Evolutionary conservation across 139 green algal species (phyloP), one percentile per base, ranked within the genome.

Genomic region (Micromonas commoda): DNA sequence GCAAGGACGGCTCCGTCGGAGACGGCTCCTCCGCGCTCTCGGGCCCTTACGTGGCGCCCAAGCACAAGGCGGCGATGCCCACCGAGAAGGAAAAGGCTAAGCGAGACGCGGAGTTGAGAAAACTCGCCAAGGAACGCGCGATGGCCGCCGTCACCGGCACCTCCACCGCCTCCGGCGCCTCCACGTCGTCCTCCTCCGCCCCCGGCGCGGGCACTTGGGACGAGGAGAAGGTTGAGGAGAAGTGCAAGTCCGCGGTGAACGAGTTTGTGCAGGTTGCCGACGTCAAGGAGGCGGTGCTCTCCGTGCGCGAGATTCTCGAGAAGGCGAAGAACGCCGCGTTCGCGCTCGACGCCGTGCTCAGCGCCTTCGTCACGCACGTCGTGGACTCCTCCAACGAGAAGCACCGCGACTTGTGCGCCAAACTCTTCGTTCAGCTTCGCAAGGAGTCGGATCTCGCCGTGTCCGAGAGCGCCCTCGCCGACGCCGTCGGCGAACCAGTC

Each of bases 241-340:
- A 71, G 73, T 71, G 21, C 29, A 73, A 69, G 13, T 39, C 28
- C 13, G 16, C 71, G 28, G 38, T 79, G 26, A 53, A 69, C 54
- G 73, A 79, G 73, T 79, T 61, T 53, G 16, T 26, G 16, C 19
- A 21, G 16, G 32, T 79, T 38, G 32, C 29, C 33, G 73, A 79
- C 32, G 23, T 71, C 54, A 54, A 38, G n/a, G 73, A 79, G 54
- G 73, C 70, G 31, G 9, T 77, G 38, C 39, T 77, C 35, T 77
- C 35, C 70, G 39, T 77, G 9, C 3, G 9, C 9, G 70, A 77
- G 37, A n/a, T 77, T 23, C 19, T n/a, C 5, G 33, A 32, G 39
- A 5, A 33, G 24, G 39, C 70, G 32, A 20, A 63, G 37, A 16
- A 64, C 9, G 16, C 13, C 38, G 29, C 31, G 5, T n/a, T 16